Percentiles rank a stretch among this genome's conserved stretches.
Conservation (phyloP, 805 yeast species). For the Metschnikowia vanudenii region DNA sequence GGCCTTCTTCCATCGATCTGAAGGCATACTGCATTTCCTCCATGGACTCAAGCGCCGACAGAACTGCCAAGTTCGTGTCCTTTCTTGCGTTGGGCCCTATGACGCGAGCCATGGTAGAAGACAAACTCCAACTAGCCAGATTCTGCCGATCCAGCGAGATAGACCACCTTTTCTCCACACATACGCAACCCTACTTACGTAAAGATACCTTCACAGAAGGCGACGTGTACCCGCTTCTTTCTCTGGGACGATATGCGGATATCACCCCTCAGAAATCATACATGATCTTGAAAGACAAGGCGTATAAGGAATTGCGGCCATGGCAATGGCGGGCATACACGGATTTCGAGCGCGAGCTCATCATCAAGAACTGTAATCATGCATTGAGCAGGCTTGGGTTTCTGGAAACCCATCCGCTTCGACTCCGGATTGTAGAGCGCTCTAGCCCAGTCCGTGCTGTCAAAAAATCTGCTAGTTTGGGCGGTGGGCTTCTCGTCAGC, state of each 20-base stretch:
- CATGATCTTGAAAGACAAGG: constrained; percentile 38
- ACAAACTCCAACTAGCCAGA: constrained; percentile 7
- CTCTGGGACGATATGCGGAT: constrained; percentile 11
- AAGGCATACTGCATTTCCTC: constrained; percentile 12
- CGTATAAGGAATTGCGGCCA: constrained; percentile 40
- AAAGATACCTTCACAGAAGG: constrained; percentile 31
- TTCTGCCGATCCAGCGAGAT: constrained; percentile 14
- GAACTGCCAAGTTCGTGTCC: constrained; percentile 13
- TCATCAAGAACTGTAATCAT: constrained; percentile 33
- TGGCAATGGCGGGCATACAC: constrained; percentile 37
- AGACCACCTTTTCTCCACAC: constrained; percentile 28
- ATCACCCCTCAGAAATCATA: constrained; percentile 8
- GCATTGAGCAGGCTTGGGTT: constrained; percentile 43
- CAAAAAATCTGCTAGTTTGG: constrained; percentile 22
- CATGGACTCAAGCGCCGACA: constrained; percentile 11
- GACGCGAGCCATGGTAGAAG: constrained; percentile 10
- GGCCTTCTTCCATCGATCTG: constrained; percentile 9
- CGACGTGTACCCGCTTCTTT: constrained; percentile 25
- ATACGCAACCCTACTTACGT: constrained; percentile 27
- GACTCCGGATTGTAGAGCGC: constrained; percentile 30
- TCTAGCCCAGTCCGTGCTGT: constrained; percentile 6
- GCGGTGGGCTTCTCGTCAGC: constrained; percentile 26
- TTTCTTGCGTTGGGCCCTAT: constrained; percentile 22
- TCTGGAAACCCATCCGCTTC: constrained; percentile 43
- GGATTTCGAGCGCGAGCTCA: constrained; percentile 29